phyloP scores from a whole-genome alignment of 176 grass and related monocot species.

The Aegilops sharonensis region DNA sequence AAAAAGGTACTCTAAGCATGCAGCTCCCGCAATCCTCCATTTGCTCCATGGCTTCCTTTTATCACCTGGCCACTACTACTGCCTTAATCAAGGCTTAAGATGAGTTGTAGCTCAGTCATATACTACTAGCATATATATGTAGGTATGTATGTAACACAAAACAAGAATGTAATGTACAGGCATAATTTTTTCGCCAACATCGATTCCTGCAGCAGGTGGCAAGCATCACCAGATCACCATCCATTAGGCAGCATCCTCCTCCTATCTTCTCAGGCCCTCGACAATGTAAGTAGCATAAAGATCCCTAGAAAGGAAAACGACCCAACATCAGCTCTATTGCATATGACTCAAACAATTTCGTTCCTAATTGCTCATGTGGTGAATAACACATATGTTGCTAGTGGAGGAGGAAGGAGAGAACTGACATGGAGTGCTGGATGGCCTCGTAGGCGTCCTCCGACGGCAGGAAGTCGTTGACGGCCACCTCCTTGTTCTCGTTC shows the following conservation, averaged over 20 bases:
- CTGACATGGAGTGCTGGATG: constrained; percentile 10
- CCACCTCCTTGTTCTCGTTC: constrained; percentile 20
- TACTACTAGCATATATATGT: too few species aligned
- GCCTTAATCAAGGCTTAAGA: neutral
- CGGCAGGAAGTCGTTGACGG: neutral
- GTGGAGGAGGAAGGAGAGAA: too few species aligned
- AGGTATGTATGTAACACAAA: neutral
- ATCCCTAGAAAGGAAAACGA: neutral
- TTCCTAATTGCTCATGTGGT: too few species aligned
- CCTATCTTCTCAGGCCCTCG: neutral
- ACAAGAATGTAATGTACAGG: neutral
- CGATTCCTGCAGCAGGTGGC: neutral
- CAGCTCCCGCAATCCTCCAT: too few species aligned
- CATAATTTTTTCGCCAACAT: neutral
- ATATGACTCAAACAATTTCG: too few species aligned
- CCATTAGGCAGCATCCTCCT: too few species aligned
- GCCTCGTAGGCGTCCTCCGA: neutral
- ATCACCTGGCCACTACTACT: neutral
- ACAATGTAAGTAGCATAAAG: neutral
- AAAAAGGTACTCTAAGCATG: too few species aligned
- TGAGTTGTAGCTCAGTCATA: too few species aligned
- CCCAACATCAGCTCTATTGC: too few species aligned
- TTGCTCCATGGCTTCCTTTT: neutral
- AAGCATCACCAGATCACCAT: neutral
- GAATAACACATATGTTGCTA: neutral